Base-by-base conservation (phyloP, 495 filamentous ascomycete species). In the Penicillium waksmanii region DNA sequence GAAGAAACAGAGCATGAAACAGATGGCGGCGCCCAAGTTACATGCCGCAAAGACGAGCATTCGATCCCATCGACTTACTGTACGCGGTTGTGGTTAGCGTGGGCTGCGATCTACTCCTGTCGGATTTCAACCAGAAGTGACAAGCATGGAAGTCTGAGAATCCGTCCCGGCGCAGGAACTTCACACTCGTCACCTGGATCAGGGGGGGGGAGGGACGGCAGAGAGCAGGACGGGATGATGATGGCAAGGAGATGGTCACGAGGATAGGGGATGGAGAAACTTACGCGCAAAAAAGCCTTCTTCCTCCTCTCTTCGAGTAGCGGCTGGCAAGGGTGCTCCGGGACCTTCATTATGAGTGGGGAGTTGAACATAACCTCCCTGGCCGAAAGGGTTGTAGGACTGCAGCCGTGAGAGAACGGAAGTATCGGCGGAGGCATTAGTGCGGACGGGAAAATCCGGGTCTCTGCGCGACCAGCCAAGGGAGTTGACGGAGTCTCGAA, bases 1-100 rank as follows among this genome's bases (percentile, higher is more conserved):
- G 69, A 85, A 85, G 77, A 98, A 96, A 80, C 91, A 96, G 65
- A 95, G 82, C 59, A 95, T 84, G 77, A 98, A 98, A 79, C 96
- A 93, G 55, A 89, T 91, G 59, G 90, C 81, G 53, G 95, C 94
- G 52, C 89, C 94, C 62, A 96, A 71, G 70, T 97, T 97, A 80
- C 96, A 96, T 65, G 87, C 93, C 55, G 83, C 88, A 71, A 98
- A 98, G 56, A 97, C 85, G 66, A 98, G 80, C 70, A 98, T 75
- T 51, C 95, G 90, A 75, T 98, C 95, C 95, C 95, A 98, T 72
- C 95, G 86, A 73, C 92, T 96, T 80, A 98, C 95, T 98, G 74
- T 75, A 61, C 55, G 63, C 44, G 51, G 48, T 58, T 57, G 25
- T 27, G 31, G 64, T 72, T 70, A 72, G 67, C 55, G 46, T 60